These are phyloP conservation scores for Saccharomycopsis synnaedendra DNA, from an alignment of 805 yeast genomes.

Conservation along the genomic window DNA sequence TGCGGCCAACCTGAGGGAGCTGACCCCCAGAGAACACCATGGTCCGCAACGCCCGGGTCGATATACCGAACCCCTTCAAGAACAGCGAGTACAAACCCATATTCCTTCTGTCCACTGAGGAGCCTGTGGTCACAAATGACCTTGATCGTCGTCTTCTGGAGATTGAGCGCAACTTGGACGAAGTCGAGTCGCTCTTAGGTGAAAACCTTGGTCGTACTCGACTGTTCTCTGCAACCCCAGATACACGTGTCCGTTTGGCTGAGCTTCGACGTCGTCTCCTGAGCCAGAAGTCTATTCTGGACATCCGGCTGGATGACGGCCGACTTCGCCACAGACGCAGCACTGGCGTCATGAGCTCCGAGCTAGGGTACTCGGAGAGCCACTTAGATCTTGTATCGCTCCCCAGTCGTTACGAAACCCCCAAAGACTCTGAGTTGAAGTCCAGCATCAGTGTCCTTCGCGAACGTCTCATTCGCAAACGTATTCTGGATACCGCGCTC, in stretches of 20 bases:
- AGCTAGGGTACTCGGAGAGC: conserved; percentile 5
- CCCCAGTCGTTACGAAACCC: conserved; percentile 11
- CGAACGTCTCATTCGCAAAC: conserved; percentile 12
- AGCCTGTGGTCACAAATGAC: conserved; percentile 9
- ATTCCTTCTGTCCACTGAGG: conserved; percentile 13
- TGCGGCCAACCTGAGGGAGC: too few relatives aligned
- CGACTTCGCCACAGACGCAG: conserved; percentile 9
- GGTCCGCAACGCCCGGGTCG: conserved; percentile 7
- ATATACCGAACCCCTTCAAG: conserved; percentile 17
- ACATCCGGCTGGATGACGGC: conserved; percentile 12
- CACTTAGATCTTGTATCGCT: conserved; percentile 8
- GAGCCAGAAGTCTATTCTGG: conserved; percentile 12
- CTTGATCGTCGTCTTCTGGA: conserved; percentile 9
- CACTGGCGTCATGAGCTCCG: conserved; percentile 9
- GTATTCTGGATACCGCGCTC: conserved; percentile 15
- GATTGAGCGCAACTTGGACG: conserved; percentile 15
- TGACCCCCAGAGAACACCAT: background rate
- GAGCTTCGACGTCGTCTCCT: conserved; percentile 10
- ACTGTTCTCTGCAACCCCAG: conserved; percentile 1
- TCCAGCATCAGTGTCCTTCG: conserved; percentile 13
- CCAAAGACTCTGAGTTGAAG: conserved; percentile 14
- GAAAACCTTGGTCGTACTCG: conserved; percentile 2
- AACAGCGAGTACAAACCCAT: conserved; percentile 16
- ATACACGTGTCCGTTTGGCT: conserved; percentile 7
- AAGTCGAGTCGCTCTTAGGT: conserved; percentile 11